These are phyloP conservation scores for Ceratocystiopsis brevicomis DNA, from an alignment of 2,329 filamentous ascomycete genomes.

Conservation along the genomic window DNA sequence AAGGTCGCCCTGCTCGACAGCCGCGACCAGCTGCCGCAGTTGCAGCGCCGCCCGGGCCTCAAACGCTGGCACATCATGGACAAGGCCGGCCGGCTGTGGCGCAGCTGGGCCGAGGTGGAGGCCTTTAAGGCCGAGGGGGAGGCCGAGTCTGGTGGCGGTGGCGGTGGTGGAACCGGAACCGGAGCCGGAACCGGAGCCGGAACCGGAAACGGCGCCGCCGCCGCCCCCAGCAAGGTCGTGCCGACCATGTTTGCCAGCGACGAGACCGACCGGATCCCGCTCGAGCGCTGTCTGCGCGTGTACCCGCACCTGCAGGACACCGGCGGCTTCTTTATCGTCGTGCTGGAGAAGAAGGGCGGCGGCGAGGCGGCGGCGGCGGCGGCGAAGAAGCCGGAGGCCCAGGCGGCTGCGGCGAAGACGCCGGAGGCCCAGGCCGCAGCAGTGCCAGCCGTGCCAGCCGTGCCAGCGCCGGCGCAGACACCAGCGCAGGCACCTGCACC, in stretches of 20 bases:
- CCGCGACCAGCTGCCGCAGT: slow-evolving; percentile 52
- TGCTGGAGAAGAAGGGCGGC: slow-evolving; percentile 70
- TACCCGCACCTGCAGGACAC: slow-evolving; percentile 95
- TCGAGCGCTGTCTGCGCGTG: slow-evolving; percentile 81
- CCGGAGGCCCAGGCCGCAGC: too few relatives aligned
- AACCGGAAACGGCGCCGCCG: slow-evolving; percentile 15
- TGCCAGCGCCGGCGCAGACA: too few relatives aligned
- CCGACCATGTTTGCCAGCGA: slow-evolving; percentile 66
- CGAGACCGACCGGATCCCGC: slow-evolving; percentile 45
- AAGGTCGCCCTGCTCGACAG: slow-evolving; percentile 78
- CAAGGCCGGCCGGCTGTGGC: slow-evolving; percentile 61
- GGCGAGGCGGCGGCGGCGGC: too few relatives aligned
- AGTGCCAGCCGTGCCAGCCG: neutral
- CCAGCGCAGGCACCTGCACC: too few relatives aligned
- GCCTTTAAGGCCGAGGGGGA: slow-evolving; percentile 31
- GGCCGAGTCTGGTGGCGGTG: too few relatives aligned
- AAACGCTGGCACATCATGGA: slow-evolving; percentile 83
- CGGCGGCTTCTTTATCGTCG: slow-evolving; percentile 92
- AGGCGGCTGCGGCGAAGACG: neutral
- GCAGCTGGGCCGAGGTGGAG: slow-evolving; percentile 64
- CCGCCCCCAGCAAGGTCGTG: slow-evolving; percentile 46
- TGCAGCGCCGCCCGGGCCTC: slow-evolving; percentile 62
- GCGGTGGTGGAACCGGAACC: neutral
- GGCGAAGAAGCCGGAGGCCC: neutral
- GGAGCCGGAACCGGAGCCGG: slow-evolving; percentile 14